These are phyloP conservation scores for Sechiopsis laciniata DNA, from an alignment of 306 rosid species.

Conservation along the genomic window DNA sequence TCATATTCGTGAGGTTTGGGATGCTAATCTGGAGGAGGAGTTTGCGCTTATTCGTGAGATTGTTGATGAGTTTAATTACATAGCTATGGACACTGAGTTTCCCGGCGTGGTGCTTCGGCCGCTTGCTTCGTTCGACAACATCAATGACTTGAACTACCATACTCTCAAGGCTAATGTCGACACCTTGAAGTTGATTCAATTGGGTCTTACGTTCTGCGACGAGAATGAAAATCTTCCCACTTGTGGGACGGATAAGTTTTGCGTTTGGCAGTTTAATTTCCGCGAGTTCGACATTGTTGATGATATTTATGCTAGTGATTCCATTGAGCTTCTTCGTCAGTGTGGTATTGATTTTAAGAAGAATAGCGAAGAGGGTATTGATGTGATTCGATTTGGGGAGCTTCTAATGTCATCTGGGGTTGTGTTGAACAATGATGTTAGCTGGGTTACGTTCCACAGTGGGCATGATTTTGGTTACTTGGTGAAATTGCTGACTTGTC, in stretches of 20 bases:
- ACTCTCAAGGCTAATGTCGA: conserved; percentile 81
- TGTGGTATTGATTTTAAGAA: conserved; percentile 68
- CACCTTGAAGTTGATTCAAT: conserved; percentile 83
- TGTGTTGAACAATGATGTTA: conserved; percentile 41
- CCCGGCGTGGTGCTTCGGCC: conserved; percentile 95
- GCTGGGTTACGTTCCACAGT: conserved; percentile 62
- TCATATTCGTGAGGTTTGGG: conserved; percentile 87
- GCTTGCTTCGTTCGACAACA: conserved; percentile 59
- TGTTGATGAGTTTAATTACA: conserved; percentile 48
- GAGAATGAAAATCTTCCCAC: conserved; percentile 69
- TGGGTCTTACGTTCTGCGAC: conserved; percentile 82
- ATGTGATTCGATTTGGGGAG: conserved; percentile 54
- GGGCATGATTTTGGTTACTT: conserved; percentile 66
- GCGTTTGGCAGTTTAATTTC: conserved; percentile 63
- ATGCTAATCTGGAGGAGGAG: conserved; percentile 70
- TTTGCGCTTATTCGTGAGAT: conserved; percentile 60
- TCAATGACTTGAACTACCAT: conserved; percentile 69
- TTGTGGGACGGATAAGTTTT: conserved; percentile 46
- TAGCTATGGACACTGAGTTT: conserved; percentile 92
- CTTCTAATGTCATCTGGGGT: conserved; percentile 62
- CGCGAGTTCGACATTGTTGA: conserved; percentile 51
- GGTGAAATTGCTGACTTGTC: conserved; percentile 57
- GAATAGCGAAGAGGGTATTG: conserved; percentile 61
- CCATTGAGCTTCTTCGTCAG: conserved; percentile 53
- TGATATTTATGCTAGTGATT: conserved; percentile 59